Evolutionary conservation across 371 early-diverging fungal species (phyloP).

Genomic region (Mortierella sp.): DNA sequence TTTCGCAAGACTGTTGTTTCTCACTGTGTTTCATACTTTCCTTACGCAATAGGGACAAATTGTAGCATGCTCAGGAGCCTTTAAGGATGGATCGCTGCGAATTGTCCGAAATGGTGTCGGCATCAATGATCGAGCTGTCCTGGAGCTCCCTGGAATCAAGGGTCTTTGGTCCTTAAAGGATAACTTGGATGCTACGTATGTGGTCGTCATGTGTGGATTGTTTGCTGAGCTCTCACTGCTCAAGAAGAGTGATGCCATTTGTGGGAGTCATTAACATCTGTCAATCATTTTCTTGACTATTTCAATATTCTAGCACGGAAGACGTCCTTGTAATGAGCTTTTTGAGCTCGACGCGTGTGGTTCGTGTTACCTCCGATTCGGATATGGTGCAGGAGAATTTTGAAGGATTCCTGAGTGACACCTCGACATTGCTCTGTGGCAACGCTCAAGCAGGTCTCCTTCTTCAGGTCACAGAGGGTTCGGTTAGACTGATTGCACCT

Average conservation of each 20-base stretch:
- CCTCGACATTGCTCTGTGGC: slow-evolving; percentile 64
- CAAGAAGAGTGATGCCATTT: background rate
- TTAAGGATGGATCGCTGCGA: slow-evolving; percentile 82
- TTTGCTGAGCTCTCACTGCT: background rate
- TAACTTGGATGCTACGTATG: slow-evolving; percentile 31
- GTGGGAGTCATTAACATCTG: background rate
- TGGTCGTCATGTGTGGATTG: background rate
- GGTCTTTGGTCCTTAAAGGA: slow-evolving; percentile 78
- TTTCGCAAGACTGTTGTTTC: background rate
- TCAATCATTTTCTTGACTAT: background rate
- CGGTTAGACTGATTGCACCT: slow-evolving; percentile 65
- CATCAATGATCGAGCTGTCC: slow-evolving; percentile 71
- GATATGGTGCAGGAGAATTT: slow-evolving; percentile 61
- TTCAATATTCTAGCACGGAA: slow-evolving; percentile 15
- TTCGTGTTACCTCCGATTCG: slow-evolving; percentile 45
- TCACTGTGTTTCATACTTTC: background rate
- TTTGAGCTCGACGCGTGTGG: slow-evolving; percentile 51
- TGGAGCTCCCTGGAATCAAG: slow-evolving; percentile 75
- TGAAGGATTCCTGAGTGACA: slow-evolving; percentile 63
- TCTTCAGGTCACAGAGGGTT: slow-evolving; percentile 70
- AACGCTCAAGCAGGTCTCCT: slow-evolving; percentile 40
- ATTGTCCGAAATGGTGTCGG: slow-evolving; percentile 93
- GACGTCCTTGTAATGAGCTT: slow-evolving; percentile 63
- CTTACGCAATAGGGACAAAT: slow-evolving; percentile 71
- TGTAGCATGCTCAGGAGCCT: slow-evolving; percentile 90